Conservation (phyloP, 2,329 filamentous ascomycete species). For the Ilyonectria robusta region DNA sequence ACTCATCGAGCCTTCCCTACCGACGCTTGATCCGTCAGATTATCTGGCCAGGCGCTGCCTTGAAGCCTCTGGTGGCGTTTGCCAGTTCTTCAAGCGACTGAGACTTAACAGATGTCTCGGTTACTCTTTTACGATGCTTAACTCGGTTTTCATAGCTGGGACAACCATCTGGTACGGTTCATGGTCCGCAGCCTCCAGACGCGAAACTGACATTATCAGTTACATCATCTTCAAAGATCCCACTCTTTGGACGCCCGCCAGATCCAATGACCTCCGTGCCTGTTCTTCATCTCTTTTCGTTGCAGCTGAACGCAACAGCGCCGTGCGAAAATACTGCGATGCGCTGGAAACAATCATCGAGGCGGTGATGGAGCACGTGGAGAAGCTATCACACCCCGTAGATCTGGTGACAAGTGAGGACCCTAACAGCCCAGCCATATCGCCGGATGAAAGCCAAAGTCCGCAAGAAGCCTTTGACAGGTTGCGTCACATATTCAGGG, state of each 20-base stretch:
- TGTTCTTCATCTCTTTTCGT: constrained; percentile 19
- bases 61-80: constrained; percentile 17
- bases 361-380: constrained; percentile 14
- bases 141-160: constrained; percentile 22
- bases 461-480: constrained; percentile 17
- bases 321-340: constrained; percentile 22
- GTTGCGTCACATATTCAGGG: neutral
- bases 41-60: constrained; percentile 12
- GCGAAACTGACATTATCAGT: neutral
- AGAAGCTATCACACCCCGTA: neutral
- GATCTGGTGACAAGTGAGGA: neutral
- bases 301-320: constrained; percentile 21
- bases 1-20: constrained; percentile 9
- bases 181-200: too few relatives aligned
- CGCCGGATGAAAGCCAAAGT: neutral
- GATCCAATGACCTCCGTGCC: constrained; percentile 20
- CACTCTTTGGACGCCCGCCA: constrained; percentile 21
- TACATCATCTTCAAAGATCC: constrained; percentile 22
- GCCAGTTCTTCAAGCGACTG: constrained; percentile 22
- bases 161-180: constrained; percentile 18
- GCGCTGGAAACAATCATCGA: constrained; percentile 25
- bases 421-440: neutral
- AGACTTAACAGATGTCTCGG: constrained; percentile 19
- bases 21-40: neutral
- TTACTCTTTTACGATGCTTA: constrained; percentile 25